Conservation (phyloP, 768 basidiomycete species). For the Boletus insuetus region DNA sequence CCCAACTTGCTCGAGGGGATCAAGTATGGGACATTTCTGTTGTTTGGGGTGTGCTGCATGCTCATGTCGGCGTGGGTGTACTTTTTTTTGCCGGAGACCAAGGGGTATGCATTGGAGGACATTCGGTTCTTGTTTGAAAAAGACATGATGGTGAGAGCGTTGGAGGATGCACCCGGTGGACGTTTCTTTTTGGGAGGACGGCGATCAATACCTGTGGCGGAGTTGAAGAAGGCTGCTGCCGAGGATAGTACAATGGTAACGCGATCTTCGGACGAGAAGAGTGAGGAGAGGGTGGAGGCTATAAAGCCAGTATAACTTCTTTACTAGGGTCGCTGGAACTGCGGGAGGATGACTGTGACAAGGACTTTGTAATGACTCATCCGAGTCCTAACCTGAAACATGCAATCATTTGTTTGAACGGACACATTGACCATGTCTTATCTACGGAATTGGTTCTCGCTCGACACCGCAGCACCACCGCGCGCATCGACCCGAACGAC, state of each 20-base stretch:
- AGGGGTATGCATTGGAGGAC: constrained; percentile 38
- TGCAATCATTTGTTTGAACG: too few relatives aligned
- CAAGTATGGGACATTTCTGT: constrained; percentile 32
- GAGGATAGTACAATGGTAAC: background rate
- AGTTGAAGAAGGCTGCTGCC: constrained; percentile 14
- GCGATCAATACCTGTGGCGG: constrained; percentile 28
- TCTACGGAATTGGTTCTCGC: constrained; percentile 56
- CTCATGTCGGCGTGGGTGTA: constrained; percentile 36
- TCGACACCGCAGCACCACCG: constrained; percentile 23
- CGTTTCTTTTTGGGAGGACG: constrained; percentile 26
- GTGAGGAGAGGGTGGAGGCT: background rate
- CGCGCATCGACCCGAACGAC: background rate
- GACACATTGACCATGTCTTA: constrained; percentile 37
- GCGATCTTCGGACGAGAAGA: background rate
- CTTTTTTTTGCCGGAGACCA: constrained; percentile 41
- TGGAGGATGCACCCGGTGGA: constrained; percentile 36
- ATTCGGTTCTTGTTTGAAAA: constrained; percentile 37
- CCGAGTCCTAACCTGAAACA: too few relatives aligned
- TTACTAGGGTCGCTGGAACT: too few relatives aligned
- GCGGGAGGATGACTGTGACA: too few relatives aligned
- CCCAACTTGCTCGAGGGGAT: constrained; percentile 36
- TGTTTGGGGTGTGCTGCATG: constrained; percentile 33
- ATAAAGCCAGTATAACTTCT: too few relatives aligned
- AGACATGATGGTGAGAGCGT: constrained; percentile 30
- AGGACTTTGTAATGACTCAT: background rate